Evolutionary conservation across 23 red algal species (phyloP).

Genomic region (Gracilaria domingensis): DNA sequence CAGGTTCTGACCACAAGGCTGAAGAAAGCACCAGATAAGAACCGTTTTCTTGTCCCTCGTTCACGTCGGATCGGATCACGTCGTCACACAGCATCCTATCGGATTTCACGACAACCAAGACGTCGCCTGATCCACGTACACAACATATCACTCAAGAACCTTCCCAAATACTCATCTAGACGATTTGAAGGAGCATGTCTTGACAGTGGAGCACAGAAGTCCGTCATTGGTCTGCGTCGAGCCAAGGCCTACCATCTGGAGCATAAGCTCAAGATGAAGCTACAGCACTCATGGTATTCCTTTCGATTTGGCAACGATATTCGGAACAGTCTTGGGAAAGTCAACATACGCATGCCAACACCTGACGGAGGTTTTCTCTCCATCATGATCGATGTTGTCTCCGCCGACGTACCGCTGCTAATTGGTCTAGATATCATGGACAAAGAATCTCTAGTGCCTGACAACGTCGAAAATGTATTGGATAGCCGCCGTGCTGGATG

Average conservation of each 20-base stretch:
- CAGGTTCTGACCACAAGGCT: slow-evolving; percentile 26
- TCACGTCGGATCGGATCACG: neutral
- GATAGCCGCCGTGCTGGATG: neutral
- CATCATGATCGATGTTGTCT: neutral
- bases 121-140: neutral
- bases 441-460: neutral
- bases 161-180: neutral
- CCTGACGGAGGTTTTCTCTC: neutral
- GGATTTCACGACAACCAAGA: too few species aligned
- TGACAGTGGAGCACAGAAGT: too few species aligned
- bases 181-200: slow-evolving; percentile 20
- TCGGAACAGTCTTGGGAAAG: slow-evolving; percentile 2
- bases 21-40: neutral
- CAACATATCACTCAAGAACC: neutral
- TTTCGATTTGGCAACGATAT: slow-evolving; percentile 34
- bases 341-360: slow-evolving; percentile 17
- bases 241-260: neutral
- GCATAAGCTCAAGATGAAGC: neutral
- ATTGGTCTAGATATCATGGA: slow-evolving; percentile 1
- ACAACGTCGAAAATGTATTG: slow-evolving; percentile 37
- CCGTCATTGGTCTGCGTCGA: neutral
- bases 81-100: neutral
- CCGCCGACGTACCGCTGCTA: neutral
- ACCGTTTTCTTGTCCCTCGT: neutral
- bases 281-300: neutral